Evolutionary conservation across 73 alveolate species (phyloP), one percentile per base, ranked within the genome.

Genomic region (Stentor roeselii): DNA sequence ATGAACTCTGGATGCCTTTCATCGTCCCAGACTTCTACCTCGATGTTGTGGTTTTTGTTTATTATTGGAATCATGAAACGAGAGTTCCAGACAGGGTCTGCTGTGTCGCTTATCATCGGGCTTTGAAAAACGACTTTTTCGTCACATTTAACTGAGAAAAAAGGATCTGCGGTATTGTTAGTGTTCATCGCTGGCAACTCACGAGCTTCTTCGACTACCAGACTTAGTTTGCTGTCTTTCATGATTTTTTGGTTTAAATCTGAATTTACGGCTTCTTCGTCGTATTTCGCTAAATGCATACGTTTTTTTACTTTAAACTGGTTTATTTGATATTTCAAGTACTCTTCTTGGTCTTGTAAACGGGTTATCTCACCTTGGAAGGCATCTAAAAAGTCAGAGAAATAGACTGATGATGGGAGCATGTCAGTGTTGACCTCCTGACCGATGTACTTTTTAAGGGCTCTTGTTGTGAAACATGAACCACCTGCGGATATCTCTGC

Each of bases 161-260:
- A 76, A 6, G 84, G 59, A 39, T 76, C 84, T 37, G 84, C 84
- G 6, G 84, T 39, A 30, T 76, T 39, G 39, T 76, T 76, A 15
- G 74, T 39, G 67, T 76, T 76, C 84, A 76, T 76, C 21, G 84
- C 84, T 0, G 84, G 84, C n/a, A 76, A 67, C 1, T 76, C 74
- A 1, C 74, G 30, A 76, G 84, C 84, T 76, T 76, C 84, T 76
- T 39, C 74, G 21, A 76, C 37, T 21, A 76, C 39, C n/a, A 76
- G n/a, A 15, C 39, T 40, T 15, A 76, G 34, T 39, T 76, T 76
- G 67, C 84, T 76, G 1, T 35, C 74, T 21, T 76, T 40, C 84
- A 76, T 76, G 60, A 76, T 76, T 15, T 40, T 40, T 14, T 76
- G 15, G 34, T n/a, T 21, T 1, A 21, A 21, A 2, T n/a, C 21